phyloP scores from a whole-genome alignment of 2,329 filamentous ascomycete species.

The Ascochyta lentis region DNA sequence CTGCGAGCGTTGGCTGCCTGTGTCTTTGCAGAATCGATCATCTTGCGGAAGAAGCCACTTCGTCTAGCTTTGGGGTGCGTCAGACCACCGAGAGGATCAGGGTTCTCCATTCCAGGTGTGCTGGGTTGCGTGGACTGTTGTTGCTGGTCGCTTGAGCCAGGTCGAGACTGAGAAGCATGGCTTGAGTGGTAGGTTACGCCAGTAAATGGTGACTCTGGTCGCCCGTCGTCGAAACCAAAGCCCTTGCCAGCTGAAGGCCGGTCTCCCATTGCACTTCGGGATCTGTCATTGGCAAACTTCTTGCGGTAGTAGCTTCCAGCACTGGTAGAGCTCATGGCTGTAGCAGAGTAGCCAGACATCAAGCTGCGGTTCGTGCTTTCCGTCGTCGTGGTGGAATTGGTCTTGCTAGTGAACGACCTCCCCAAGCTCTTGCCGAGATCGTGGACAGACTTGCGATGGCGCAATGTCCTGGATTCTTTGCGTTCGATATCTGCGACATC shows the following conservation, averaged over 20 bases:
- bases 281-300: conserved; percentile 61
- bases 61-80: conserved; percentile 76
- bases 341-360: conserved; percentile 92
- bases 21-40: conserved; percentile 92
- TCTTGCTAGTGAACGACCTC: conserved; percentile 87
- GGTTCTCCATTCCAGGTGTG: conserved; percentile 65
- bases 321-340: conserved; percentile 91
- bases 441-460: conserved; percentile 76
- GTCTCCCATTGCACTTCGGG: conserved; percentile 70
- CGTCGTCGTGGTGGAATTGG: conserved; percentile 73
- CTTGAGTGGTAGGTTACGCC: conserved; percentile 92
- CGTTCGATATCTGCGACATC: conserved; percentile 36
- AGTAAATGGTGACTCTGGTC: conserved; percentile 66
- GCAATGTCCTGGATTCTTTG: conserved; percentile 50
- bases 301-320: conserved; percentile 89
- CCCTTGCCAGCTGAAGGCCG: conserved; percentile 49
- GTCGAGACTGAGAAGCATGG: conserved; percentile 67
- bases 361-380: conserved; percentile 81
- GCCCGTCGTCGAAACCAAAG: conserved; percentile 47
- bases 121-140: conserved; percentile 56
- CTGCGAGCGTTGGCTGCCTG: conserved; percentile 88
- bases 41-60: conserved; percentile 92
- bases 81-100: conserved; percentile 78
- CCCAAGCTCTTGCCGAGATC: conserved; percentile 76
- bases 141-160: conserved; percentile 55